Evolutionary conservation across 2,329 filamentous ascomycete species (phyloP).

Genomic region (Cladosporium cucumerinum): DNA sequence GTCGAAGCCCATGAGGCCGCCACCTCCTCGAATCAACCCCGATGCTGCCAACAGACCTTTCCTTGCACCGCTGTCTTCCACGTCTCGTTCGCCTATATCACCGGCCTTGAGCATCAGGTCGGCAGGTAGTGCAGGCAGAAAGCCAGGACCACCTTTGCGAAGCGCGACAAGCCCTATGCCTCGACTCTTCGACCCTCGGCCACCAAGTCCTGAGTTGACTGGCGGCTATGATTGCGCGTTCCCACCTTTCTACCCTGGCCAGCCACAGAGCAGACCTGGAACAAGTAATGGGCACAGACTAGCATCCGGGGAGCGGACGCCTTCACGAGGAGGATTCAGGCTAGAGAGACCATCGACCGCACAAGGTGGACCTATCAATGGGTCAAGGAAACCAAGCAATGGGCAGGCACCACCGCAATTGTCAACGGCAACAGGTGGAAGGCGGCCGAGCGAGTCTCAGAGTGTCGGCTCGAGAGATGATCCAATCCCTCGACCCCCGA

Average conservation of each 20-base stretch:
- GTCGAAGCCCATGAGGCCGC: conserved; percentile 7
- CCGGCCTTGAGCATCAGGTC: conserved; percentile 33
- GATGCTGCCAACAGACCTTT: conserved; percentile 31
- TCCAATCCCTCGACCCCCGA: background rate
- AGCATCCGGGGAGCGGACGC: conserved; percentile 27
- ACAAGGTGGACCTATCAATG: conserved; percentile 6
- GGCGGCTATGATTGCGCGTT: conserved; percentile 51
- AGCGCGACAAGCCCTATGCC: conserved; percentile 33
- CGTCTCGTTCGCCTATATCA: conserved; percentile 51
- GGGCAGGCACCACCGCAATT: background rate
- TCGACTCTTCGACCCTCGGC: conserved; percentile 30
- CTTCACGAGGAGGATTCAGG: conserved; percentile 26
- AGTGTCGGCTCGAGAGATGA: conserved; percentile 4
- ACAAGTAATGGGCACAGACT: conserved; percentile 27
- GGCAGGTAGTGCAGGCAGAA: conserved; percentile 26
- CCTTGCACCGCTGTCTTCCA: conserved; percentile 41
- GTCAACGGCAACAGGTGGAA: background rate
- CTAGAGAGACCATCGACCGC: conserved; percentile 20
- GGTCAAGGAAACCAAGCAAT: conserved; percentile 13
- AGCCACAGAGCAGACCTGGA: conserved; percentile 15
- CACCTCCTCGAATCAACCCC: conserved; percentile 30
- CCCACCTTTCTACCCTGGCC: conserved; percentile 45
- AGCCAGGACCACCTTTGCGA: conserved; percentile 22
- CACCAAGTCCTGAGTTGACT: conserved; percentile 42
- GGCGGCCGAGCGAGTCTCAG: conserved; percentile 3